Percentiles rank a stretch among this genome's conserved stretches.
These are phyloP conservation scores for Aspergillus floridensis DNA, from an alignment of 2,329 filamentous ascomycete genomes.

Conservation along the genomic window DNA sequence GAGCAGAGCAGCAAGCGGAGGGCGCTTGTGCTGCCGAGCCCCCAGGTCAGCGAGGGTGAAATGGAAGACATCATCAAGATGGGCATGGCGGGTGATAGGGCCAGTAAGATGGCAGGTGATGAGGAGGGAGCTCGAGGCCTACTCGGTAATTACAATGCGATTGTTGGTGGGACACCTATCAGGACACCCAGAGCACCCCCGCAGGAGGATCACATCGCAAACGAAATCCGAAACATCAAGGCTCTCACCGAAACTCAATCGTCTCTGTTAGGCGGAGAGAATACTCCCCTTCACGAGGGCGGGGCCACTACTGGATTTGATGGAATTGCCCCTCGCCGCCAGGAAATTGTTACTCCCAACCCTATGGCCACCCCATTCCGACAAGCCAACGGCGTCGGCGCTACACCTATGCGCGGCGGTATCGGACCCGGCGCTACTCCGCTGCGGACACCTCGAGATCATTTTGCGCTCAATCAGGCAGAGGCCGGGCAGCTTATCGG, in stretches of 20 bases:
- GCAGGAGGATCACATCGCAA: constrained; percentile 92
- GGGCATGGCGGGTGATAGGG: constrained; percentile 88
- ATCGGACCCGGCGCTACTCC: constrained; percentile 74
- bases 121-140: constrained; percentile 85
- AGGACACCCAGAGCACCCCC: constrained; percentile 87
- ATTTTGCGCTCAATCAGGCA: constrained; percentile 75
- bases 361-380: constrained; percentile 88
- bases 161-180: constrained; percentile 81
- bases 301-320: constrained; percentile 82
- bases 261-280: constrained; percentile 88
- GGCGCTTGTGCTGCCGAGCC: constrained; percentile 75
- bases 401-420: constrained; percentile 61
- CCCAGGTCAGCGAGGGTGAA: constrained; percentile 89
- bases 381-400: constrained; percentile 61
- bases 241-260: constrained; percentile 92
- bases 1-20: constrained; percentile 95
- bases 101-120: constrained; percentile 69
- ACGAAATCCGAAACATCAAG: constrained; percentile 91
- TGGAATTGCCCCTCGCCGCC: constrained; percentile 74
- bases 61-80: constrained; percentile 98
- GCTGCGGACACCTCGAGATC: constrained; percentile 83
- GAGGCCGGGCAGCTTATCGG: constrained; percentile 64
- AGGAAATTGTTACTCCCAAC: constrained; percentile 86
- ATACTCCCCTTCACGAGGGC: constrained; percentile 82
- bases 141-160: constrained; percentile 78